Base-by-base conservation (phyloP, 2,329 filamentous ascomycete genomes). In the Hymenoscyphus salicellus region DNA sequence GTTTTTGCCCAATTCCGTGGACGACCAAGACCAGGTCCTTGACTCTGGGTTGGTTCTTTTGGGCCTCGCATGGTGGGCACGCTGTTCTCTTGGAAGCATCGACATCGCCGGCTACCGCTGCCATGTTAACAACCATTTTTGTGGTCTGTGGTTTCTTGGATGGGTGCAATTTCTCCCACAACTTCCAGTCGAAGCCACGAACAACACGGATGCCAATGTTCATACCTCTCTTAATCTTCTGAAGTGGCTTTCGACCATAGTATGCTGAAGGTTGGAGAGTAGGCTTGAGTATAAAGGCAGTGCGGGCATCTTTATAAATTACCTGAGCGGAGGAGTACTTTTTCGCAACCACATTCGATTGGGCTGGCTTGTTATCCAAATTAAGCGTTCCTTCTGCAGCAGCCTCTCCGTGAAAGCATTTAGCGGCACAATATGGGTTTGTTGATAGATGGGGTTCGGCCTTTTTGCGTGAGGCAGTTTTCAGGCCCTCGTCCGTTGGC, bases 1-100 rank as follows among this genome's bases (percentile, higher is more conserved):
- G 84, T 76, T 99, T 98, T 76, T 99, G 95, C 0, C 95, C 95
- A 68, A 99, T 98, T 1, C 95, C 95, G 73, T 99, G 95, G 55
- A 95, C 91, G 10, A 98, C 92, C 4, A 99, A 82, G 1, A 98
- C 86, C 7, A 99, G 81, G 73, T 99, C 95, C 0, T 90, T 94
- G 5, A 96, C 91, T 66, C 88, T 86, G 1, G 87, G 87, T 32
- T 82, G 82, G 52, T 85, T 81, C 74, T 87, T 83, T 75, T 92
- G 82, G 70, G 85, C 79, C 74, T 83, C 78, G 78, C 92, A 89
- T 72, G 88, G 83, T 68, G 81, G 71, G 76, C 88, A 86, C 11
- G 72, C 58, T 52, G 60, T 65, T 30, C 55, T 49, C 46, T 70
- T 72, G 6, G 55, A 61, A n/a, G 33, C 62, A 46, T 66, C 63